Base-by-base conservation (phyloP, 2,329 filamentous ascomycete species). In the Neoscytalidium dimidiatum region DNA sequence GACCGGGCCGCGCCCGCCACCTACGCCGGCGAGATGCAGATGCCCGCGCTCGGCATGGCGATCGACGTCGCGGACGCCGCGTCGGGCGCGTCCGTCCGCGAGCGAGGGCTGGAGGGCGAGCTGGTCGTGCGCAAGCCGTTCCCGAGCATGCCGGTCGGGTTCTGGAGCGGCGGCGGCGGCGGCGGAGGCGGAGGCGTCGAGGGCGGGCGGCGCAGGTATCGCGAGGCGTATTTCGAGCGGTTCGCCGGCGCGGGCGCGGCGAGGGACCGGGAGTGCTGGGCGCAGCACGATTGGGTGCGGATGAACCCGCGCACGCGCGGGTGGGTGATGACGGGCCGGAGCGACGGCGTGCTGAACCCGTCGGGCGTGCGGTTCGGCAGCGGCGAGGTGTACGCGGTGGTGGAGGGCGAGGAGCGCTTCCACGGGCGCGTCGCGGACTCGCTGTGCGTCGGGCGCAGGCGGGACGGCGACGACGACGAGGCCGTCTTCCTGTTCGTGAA, bases 281-380 rank as follows among this genome's bases (percentile, higher is more conserved):
- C 90, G 0, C 92, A 95, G 68, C 92, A 92, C 23, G 92, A 95
- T 72, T 94, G 94, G 74, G 88, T 92, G 71, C 84, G 85, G 38
- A 79, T 91, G 14, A 87, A 94, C 71, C 90, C 91, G 0, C 68
- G 78, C 3, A 94, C 91, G 1, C 85, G 86, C 6, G 84, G 86
- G 51, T 74, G 92, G 5, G 74, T 85, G 13, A 89, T 94, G 69
- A 83, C 92, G 0, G 90, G 90, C 1, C 83, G 91, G 1, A 89
- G 83, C 4, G 92, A 95, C 71, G 92, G 91, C 13, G 91, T 95
- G 2, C 78, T 95, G 60, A 95, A 95, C 72, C 92, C 92, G 0
- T 88, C 85, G 6, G 92, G 92, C 0, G 88, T 95, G 11, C 84
- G 92, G 0, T 96, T 95, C 71, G 92, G 92, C 0, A 90, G 87